Conservation (phyloP, 305 asterid species). For the Fraxinus latifolia region DNA sequence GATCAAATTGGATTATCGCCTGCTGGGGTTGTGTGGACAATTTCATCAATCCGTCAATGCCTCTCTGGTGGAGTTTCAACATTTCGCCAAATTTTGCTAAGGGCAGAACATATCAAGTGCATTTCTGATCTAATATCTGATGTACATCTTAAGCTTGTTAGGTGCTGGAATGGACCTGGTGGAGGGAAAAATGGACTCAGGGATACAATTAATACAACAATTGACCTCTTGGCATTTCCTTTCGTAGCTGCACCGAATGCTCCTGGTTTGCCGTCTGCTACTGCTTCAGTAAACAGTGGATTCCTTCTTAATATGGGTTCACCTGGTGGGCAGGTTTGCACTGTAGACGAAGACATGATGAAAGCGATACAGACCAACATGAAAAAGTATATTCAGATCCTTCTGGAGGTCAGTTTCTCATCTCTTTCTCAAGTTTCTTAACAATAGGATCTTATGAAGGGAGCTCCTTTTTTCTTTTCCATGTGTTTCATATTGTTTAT, state of each 20-base stretch:
- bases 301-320: constrained; percentile 90
- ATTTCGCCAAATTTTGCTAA: constrained; percentile 79
- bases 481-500: not conserved
- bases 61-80: constrained; percentile 87
- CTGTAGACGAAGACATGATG: constrained; percentile 89
- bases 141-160: constrained; percentile 72
- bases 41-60: constrained; percentile 88
- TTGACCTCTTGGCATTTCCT: constrained; percentile 93
- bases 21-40: constrained; percentile 79
- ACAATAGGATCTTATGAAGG: constrained; percentile 3
- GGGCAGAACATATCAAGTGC: constrained; percentile 67
- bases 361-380: constrained; percentile 81
- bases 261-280: constrained; percentile 77
- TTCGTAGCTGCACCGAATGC: constrained; percentile 86
- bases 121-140: constrained; percentile 67
- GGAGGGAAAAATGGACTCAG: constrained; percentile 88
- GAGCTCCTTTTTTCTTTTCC: not conserved
- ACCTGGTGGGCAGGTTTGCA: constrained; percentile 87
- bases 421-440: constrained; percentile 25
- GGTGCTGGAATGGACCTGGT: constrained; percentile 87
- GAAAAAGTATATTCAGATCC: constrained; percentile 86
- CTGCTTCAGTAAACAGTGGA: constrained; percentile 96
- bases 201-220: constrained; percentile 73
- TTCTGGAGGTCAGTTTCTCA: constrained; percentile 67
- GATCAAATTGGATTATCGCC: constrained; percentile 82